Conservation (phyloP, 257 asterid species). For the Eucommia ulmoides region DNA sequence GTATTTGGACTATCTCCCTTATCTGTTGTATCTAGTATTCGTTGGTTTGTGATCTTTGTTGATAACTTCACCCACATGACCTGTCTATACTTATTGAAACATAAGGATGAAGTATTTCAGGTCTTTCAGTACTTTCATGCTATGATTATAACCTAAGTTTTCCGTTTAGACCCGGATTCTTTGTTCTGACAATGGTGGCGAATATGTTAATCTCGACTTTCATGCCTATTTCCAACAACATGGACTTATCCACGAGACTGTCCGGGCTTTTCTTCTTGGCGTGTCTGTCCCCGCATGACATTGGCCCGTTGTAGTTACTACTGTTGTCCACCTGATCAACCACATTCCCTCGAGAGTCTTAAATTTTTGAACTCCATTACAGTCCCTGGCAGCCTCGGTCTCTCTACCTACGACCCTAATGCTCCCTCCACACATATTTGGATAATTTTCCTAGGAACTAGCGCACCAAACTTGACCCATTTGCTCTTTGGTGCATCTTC, state of each 20-base stretch:
- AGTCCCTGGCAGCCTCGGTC: not conserved
- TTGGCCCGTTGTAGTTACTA: not conserved
- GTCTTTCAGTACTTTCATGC: not conserved
- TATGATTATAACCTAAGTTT: not conserved
- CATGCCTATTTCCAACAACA: not conserved
- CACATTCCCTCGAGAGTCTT: not conserved
- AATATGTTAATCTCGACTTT: not conserved
- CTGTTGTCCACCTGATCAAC: too few species aligned
- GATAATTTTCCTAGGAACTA: not conserved
- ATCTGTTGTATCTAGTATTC: not conserved
- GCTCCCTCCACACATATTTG: not conserved
- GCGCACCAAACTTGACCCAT: not conserved
- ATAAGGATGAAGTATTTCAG: not conserved
- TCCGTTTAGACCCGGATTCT: not conserved
- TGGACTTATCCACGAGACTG: not conserved
- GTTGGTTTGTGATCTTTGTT: not conserved
- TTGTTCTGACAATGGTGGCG: not conserved
- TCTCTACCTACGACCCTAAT: not conserved
- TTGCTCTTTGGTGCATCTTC: not conserved
- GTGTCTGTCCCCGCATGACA: not conserved
- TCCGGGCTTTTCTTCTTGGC: not conserved
- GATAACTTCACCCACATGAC: not conserved
- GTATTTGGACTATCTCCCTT: not conserved
- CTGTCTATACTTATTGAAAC: not conserved
- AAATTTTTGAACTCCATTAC: not conserved